Base-by-base conservation (phyloP, 1,284 basidiomycete species). In the Cystobasidium pallidum region DNA sequence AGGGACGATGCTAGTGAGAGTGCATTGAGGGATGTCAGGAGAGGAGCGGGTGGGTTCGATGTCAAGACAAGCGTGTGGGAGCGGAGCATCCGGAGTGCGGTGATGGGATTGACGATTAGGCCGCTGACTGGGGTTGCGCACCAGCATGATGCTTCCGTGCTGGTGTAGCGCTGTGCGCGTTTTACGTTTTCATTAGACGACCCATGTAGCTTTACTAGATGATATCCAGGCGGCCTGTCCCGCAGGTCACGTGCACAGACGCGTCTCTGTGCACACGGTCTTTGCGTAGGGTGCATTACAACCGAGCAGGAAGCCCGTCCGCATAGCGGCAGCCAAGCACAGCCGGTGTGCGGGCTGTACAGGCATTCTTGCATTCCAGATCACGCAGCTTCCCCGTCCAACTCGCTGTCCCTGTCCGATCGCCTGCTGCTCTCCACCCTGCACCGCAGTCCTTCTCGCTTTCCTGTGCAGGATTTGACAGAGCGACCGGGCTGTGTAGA, bases 41-140 rank as follows among this genome's bases (percentile, higher is more conserved):
- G 91, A 86, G 84, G 89, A 52, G 91, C 87, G 10, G 94, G 92
- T 19, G 93, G 92, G 1, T 96, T 91, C 79, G 85, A 85, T 76
- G 83, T 92, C 11, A 86, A 88, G 72, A 88, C 92, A 79, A 45
- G 28, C 19, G 91, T 91, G 62, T 95, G 93, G 93, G 89, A 90
- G 77, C 85, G 92, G 76, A 91, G 91, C 26, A 80, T 95, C 57
- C 83, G 89, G 63, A 86, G 82, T 76, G 90, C 91, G 1, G 88
- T 94, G 24, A 89, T 89, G 68, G 89, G 87, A 0, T 80, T 95
- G 66, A 81, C 79, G 54, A 75, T 82, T 17, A 77, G 77, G 66
- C 81, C 81, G 51, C 41, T 81, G 24, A 43, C 43, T 36, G 49
- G 32, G 15, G 32, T 43, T 15, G 43, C 11, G 36, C n/a, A 30